These are phyloP conservation scores for Jackrogersella minutella DNA, from an alignment of 495 filamentous ascomycete genomes.

Conservation along the genomic window DNA sequence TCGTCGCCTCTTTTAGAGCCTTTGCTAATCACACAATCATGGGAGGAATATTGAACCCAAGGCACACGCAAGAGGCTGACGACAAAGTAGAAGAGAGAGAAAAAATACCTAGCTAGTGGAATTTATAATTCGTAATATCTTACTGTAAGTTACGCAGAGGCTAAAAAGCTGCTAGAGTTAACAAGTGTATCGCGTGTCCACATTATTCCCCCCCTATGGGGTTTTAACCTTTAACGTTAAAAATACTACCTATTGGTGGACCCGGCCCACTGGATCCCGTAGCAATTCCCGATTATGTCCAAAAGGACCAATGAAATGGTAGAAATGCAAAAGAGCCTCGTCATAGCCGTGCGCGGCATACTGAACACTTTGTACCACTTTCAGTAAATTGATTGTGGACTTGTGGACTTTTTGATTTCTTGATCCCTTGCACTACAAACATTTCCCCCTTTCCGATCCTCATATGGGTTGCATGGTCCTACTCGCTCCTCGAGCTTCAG, in stretches of 20 bases:
- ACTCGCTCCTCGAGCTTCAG: conserved; percentile 14
- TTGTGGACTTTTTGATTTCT: too few species aligned
- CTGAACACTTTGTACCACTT: background rate
- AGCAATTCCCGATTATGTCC: background rate
- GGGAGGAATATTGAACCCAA: too few species aligned
- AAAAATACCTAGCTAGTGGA: too few species aligned
- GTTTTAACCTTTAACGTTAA: background rate
- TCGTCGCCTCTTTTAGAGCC: too few species aligned
- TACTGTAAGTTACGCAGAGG: too few species aligned
- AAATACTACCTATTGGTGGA: background rate
- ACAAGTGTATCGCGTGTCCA: background rate
- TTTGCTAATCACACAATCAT: too few species aligned
- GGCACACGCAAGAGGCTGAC: conserved; percentile 18
- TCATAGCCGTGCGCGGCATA: conserved; percentile 13
- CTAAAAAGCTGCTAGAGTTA: background rate
- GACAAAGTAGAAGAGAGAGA: background rate
- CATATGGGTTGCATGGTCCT: conserved; percentile 4
- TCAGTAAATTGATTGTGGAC: conserved; percentile 24
- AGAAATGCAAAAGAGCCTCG: conserved; percentile 23
- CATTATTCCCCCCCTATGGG: background rate
- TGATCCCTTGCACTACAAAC: conserved; percentile 19
- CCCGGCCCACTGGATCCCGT: background rate
- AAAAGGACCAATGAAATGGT: background rate
- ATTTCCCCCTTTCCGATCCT: too few species aligned
- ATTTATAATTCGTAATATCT: too few species aligned